Percentiles rank a stretch among this genome's conserved stretches.
Evolutionary conservation across 2,329 filamentous ascomycete genomes (phyloP).

Genomic region (Aureobasidium pullulans): DNA sequence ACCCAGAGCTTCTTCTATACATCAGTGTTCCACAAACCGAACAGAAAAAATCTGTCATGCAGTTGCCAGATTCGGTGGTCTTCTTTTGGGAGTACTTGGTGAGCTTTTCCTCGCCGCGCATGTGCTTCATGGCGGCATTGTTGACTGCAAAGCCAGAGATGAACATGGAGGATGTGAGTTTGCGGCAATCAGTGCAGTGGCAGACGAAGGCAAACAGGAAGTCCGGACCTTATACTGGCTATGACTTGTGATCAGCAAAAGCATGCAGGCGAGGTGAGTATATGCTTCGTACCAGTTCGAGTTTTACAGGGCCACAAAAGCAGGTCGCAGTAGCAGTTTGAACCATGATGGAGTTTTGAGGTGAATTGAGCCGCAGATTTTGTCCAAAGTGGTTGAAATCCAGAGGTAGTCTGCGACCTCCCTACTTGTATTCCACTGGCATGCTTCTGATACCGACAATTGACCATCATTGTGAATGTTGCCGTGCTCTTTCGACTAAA

Average conservation of each 20-base stretch:
- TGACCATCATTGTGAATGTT: no score
- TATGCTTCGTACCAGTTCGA: conserved; percentile 40
- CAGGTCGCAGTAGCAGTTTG: conserved; percentile 48
- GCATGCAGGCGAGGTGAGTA: not conserved
- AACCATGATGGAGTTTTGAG: not conserved
- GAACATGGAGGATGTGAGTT: conserved; percentile 57
- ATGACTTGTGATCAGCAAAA: not conserved
- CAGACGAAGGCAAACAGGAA: conserved; percentile 49
- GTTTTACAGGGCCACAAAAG: conserved; percentile 50
- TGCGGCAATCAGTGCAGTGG: conserved; percentile 54
- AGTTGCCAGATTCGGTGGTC: conserved; percentile 41
- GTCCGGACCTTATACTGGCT: conserved; percentile 31
- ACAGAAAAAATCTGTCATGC: conserved; percentile 59
- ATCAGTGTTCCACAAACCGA: conserved; percentile 52
- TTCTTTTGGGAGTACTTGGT: conserved; percentile 37
- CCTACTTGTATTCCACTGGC: no score
- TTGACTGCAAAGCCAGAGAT: conserved; percentile 50
- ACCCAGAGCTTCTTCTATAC: conserved; percentile 44
- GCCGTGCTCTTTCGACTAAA: no score
- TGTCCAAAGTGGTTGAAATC: no score
- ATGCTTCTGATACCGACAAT: no score
- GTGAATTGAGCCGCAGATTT: no score
- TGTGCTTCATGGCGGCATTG: conserved; percentile 39
- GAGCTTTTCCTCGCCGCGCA: conserved; percentile 47
- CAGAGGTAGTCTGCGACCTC: no score